Evolutionary conservation across 2,329 filamentous ascomycete genomes (phyloP), one percentile per base, ranked within the genome.

Genomic region (Ophiocordyceps polyrhachis-furcata): DNA sequence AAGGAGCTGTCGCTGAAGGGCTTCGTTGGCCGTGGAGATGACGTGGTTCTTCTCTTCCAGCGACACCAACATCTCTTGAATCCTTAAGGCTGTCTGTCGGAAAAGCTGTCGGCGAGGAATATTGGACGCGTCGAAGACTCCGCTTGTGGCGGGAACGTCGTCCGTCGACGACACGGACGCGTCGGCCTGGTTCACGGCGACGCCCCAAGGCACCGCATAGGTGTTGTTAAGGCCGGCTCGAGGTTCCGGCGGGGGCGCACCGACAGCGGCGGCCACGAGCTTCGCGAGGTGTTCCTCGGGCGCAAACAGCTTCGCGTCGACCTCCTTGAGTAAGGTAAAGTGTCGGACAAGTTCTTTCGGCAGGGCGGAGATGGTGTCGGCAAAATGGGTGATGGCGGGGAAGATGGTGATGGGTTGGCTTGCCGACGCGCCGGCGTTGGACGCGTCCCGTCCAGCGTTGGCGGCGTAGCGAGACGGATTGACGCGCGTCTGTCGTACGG

Each of bases 1-100:
- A 48, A 74, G 68, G 32, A 95, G 71, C 56, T 95, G 87, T 57
- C 83, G 84, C 51, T 85, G 77, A 13, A 96, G 75, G 41, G 88
- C 85, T 53, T 93, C 84, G 55, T 89, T 91, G 45, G 91, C 89
- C 15, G 89, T 93, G 35, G 84, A 82, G 46, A 96, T 82, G 53
- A 98, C 91, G 53, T 95, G 88, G 52, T 95, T 94, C 65, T 98
- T 98, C 64, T 98, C 91, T 57, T 98, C 91, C 35, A 96, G 73
- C 1, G 88, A 89, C 42, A 86, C 77, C 41, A 96, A 76, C 69
- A 96, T 83, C 53, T 88, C 83, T 51, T 81, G 76, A 44, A 94
- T 80, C 51, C 83, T 81, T 53, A 78, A 71, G 35, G 86, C 80
- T 44, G 89, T 78, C 48, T 85, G 79, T 54, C 79, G 76, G 58